phyloP scores from a whole-genome alignment of 805 yeast genomes.

The Wickerhamomyces ciferrii region DNA sequence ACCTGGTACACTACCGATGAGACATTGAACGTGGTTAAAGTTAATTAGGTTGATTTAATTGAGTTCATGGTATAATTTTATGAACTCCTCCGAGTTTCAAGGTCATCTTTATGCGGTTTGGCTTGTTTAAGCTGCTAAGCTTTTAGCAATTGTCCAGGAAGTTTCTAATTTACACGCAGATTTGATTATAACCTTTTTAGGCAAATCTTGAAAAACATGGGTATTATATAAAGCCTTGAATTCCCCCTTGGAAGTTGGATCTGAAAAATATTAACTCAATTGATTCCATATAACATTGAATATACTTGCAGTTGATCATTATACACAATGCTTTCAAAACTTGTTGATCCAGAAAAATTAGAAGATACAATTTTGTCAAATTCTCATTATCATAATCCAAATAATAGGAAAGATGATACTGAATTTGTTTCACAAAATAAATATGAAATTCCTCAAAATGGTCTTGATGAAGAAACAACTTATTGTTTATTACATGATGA shows the following conservation, averaged over 20 bases:
- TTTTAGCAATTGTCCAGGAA: no score
- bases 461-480: slow-evolving; percentile 47
- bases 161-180: background rate
- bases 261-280: no score
- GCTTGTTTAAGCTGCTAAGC: no score
- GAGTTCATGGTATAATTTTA: no score
- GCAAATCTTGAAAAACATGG: background rate
- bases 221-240: background rate
- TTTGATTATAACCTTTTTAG: background rate
- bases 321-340: slow-evolving; percentile 15
- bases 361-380: slow-evolving; percentile 23
- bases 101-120: no score
- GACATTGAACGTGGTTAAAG: no score
- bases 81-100: no score
- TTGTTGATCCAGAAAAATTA: slow-evolving; percentile 26
- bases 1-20: no score
- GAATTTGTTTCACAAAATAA: slow-evolving; percentile 30
- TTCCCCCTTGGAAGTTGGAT: background rate
- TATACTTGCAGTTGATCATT: no score
- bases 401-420: background rate
- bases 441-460: slow-evolving; percentile 54
- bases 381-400: slow-evolving; percentile 18
- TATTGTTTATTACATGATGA: slow-evolving; percentile 67
- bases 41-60: no score
- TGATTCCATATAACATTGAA: no score